Base-by-base conservation (phyloP, 2,329 filamentous ascomycete genomes). In the Cordyceps cateniannulata region DNA sequence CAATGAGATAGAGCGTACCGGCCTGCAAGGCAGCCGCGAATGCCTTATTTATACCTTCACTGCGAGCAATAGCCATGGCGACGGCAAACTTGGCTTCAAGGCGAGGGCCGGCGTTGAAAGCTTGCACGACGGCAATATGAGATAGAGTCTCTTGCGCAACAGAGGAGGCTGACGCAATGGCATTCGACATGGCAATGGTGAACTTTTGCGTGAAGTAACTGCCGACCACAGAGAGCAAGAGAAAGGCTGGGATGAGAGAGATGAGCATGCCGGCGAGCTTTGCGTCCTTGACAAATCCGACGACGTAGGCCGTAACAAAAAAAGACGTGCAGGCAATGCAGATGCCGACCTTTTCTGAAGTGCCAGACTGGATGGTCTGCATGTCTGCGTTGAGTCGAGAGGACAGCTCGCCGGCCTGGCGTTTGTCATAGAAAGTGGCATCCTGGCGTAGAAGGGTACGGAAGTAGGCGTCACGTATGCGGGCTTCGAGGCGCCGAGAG, bases 281-380 rank as follows among this genome's bases (percentile, higher is more conserved):
- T 18, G 81, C 76, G 65, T 88, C 79, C 66, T 86, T 85, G 69
- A 85, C 81, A 64, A 90, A 90, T 1, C 85, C 85, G 18, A 90
- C 82, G 5, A 86, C 76, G 63, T 87, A 89, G 3, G 86, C 83
- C 0, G 87, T 85, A 58, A 88, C 69, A 67, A 89, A 89, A 70
- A 88, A 90, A 2, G 84, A 84, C 10, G 83, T 70, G 55, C 81
- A 85, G 25, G 81, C 79, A 5, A 90, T 76, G 64, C 82, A 81
- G 38, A 88, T 82, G 56, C 86, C 86, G 18, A 88, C 86, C 69
- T 90, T 90, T 71, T 90, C 87, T 1, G 84, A 86, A 0, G 86
- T 88, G 16, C 87, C 87, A 0, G 81, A 80, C 66, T 87, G 86
- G 56, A 90, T 84, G 1, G 83, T 81, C 62, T 86, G 81, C 38